These are phyloP conservation scores for Cladophialophora chaetospira DNA, from an alignment of 2,329 filamentous ascomycete genomes.

Conservation along the genomic window DNA sequence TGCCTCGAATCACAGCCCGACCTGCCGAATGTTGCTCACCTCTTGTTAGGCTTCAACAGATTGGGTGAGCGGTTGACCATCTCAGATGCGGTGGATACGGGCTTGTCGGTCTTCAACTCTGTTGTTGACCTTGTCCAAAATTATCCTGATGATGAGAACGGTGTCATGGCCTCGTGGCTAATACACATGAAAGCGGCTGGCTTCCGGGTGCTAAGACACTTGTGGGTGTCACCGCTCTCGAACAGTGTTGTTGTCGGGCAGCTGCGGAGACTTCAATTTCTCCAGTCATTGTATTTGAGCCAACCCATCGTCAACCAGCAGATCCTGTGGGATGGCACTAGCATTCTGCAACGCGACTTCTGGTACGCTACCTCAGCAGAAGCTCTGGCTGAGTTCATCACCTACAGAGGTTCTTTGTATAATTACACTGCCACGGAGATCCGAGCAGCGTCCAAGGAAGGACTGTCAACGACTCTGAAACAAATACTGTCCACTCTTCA, in stretches of 20 bases:
- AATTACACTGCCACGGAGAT: slow-evolving; percentile 87
- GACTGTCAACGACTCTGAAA: slow-evolving; percentile 69
- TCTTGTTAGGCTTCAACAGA: slow-evolving; percentile 85
- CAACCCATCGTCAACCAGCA: slow-evolving; percentile 71
- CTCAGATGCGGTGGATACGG: slow-evolving; percentile 66
- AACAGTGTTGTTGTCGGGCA: slow-evolving; percentile 73
- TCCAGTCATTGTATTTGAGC: slow-evolving; percentile 73
- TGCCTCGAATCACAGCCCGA: slow-evolving; percentile 75
- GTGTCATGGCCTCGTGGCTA: slow-evolving; percentile 66
- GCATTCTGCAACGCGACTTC: slow-evolving; percentile 65
- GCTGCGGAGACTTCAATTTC: slow-evolving; percentile 74
- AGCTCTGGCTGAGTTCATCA: slow-evolving; percentile 75
- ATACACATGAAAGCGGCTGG: slow-evolving; percentile 68
- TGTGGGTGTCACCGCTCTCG: slow-evolving; percentile 84
- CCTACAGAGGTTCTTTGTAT: slow-evolving; percentile 72
- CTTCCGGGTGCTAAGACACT: slow-evolving; percentile 72
- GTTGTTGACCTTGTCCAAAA: slow-evolving; percentile 72
- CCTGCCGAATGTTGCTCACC: slow-evolving; percentile 83
- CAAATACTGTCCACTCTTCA: slow-evolving; percentile 70
- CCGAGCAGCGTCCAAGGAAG: slow-evolving; percentile 70
- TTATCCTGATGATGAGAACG: slow-evolving; percentile 65
- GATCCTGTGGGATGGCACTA: slow-evolving; percentile 72
- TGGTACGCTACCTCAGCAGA: slow-evolving; percentile 67
- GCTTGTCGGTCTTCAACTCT: slow-evolving; percentile 79
- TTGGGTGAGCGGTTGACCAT: slow-evolving; percentile 54